Conservation (phyloP, 1,284 basidiomycete species). For the Porogramme epimiltina region DNA sequence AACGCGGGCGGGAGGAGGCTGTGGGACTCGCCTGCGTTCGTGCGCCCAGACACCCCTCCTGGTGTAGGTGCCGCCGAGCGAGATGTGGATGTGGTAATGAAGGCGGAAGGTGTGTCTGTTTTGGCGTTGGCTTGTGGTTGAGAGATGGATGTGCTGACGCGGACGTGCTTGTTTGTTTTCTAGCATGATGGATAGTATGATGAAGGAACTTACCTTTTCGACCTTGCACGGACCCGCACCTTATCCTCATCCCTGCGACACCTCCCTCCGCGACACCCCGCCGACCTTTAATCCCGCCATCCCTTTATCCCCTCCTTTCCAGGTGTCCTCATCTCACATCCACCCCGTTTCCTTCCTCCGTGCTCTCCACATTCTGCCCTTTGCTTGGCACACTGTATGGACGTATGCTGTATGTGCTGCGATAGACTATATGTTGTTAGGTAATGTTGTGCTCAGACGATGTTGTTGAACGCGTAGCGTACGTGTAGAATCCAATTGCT, state of each 20-base stretch:
- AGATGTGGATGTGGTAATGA: slow-evolving; percentile 11
- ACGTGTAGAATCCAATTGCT: slow-evolving; percentile 15
- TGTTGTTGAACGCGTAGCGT: slow-evolving; percentile 15
- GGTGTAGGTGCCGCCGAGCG: too few species aligned
- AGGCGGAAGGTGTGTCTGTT: slow-evolving; percentile 19
- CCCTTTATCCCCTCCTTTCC: too few species aligned
- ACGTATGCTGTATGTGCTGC: slow-evolving; percentile 11
- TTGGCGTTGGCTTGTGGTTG: neutral
- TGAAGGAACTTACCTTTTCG: neutral
- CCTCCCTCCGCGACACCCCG: slow-evolving; percentile 13
- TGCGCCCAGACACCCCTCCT: slow-evolving; percentile 13
- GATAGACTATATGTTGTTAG: slow-evolving; percentile 18
- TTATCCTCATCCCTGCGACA: slow-evolving; percentile 10
- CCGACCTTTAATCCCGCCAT: too few species aligned
- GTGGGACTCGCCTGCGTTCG: slow-evolving; percentile 29
- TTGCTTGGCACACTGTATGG: neutral
- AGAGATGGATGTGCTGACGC: neutral
- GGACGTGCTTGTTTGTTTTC: neutral
- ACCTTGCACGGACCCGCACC: neutral
- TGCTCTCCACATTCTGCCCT: neutral
- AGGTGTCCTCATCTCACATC: neutral
- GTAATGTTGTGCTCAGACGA: slow-evolving; percentile 13
- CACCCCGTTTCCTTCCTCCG: neutral
- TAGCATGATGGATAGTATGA: slow-evolving; percentile 4
- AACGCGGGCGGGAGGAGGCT: slow-evolving; percentile 12